A percentile compares a stretch with the other conserved stretches of the same genome.
Conservation (phyloP, 1,284 basidiomycete species). For the Ceratobasidium sp. region DNA sequence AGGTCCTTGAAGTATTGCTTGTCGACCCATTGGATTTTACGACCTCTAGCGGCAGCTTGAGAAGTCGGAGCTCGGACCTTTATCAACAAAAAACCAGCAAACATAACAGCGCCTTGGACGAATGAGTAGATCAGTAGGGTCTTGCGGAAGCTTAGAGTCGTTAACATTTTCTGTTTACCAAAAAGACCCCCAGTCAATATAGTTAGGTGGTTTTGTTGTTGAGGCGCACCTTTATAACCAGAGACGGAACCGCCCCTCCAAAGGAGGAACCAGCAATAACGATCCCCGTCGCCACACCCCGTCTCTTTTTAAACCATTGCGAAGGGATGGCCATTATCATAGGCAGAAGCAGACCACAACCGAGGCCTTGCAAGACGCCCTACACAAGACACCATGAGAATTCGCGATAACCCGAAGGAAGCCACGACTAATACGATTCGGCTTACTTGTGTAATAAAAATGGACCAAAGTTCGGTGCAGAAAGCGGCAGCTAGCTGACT, state of each 20-base stretch:
- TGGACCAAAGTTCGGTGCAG: slow-evolving; percentile 51
- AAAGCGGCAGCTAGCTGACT: slow-evolving; percentile 49
- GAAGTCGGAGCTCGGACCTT: slow-evolving; percentile 42
- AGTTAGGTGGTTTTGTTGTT: neutral
- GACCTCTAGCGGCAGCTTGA: neutral
- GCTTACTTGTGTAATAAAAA: slow-evolving; percentile 52
- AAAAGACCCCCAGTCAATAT: too few species aligned
- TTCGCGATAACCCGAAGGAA: slow-evolving; percentile 43
- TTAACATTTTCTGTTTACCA: slow-evolving; percentile 49
- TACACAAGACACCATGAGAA: too few species aligned
- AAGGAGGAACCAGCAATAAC: slow-evolving; percentile 51
- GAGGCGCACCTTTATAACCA: slow-evolving; percentile 13
- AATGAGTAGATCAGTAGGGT: slow-evolving; percentile 51
- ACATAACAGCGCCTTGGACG: slow-evolving; percentile 47
- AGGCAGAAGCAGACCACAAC: slow-evolving; percentile 28
- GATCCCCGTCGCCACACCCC: slow-evolving; percentile 52
- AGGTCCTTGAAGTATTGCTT: slow-evolving; percentile 42
- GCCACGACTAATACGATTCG: neutral
- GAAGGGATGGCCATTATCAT: slow-evolving; percentile 49
- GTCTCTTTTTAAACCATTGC: slow-evolving; percentile 52
- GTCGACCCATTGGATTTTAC: slow-evolving; percentile 48
- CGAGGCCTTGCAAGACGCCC: slow-evolving; percentile 32
- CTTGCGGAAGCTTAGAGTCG: slow-evolving; percentile 46
- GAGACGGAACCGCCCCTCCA: slow-evolving; percentile 44
- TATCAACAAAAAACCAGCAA: slow-evolving; percentile 47